Evolutionary conservation across 2,329 filamentous ascomycete species (phyloP).

Genomic region (Neonectria magnoliae): DNA sequence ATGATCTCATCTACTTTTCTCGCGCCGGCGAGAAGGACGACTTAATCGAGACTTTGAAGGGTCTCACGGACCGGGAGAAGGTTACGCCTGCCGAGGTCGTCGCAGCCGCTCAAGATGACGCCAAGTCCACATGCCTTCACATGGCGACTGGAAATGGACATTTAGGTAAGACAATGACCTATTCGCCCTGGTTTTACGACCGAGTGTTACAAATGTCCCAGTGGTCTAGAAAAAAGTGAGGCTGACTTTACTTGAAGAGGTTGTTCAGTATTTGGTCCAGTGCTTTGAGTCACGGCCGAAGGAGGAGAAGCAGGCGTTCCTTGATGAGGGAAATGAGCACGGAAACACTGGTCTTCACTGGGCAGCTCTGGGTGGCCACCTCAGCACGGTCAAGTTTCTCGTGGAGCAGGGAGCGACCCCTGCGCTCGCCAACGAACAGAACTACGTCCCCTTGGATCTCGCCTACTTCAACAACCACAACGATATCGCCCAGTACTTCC

Average conservation of each 20-base stretch:
- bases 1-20: constrained; percentile 90
- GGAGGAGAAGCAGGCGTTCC: constrained; percentile 60
- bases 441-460: constrained; percentile 82
- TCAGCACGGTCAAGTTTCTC: constrained; percentile 81
- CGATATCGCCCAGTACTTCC: constrained; percentile 70
- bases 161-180: constrained; percentile 63
- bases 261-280: constrained; percentile 56
- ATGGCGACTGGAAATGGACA: constrained; percentile 95
- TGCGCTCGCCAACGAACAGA: constrained; percentile 81
- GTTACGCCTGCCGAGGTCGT: constrained; percentile 72
- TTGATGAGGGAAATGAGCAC: constrained; percentile 78
- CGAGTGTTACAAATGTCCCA: rapidly evolving
- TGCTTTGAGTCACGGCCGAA: constrained; percentile 53
- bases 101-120: constrained; percentile 74
- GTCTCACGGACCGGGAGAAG: constrained; percentile 70
- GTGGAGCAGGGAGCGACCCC: constrained; percentile 81
- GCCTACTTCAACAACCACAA: constrained; percentile 76
- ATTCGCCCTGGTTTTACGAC: rapidly evolving
- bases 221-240: neutral
- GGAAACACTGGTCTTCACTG: constrained; percentile 95
- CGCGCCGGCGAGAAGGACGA: constrained; percentile 80
- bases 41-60: constrained; percentile 67
- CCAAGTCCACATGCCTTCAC: constrained; percentile 85
- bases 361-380: constrained; percentile 89
- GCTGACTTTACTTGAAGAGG: constrained; percentile 48